Evolutionary conservation across 805 yeast species (phyloP), one percentile per base, ranked within the genome.

Genomic region (Yamadazyma insecticola): DNA sequence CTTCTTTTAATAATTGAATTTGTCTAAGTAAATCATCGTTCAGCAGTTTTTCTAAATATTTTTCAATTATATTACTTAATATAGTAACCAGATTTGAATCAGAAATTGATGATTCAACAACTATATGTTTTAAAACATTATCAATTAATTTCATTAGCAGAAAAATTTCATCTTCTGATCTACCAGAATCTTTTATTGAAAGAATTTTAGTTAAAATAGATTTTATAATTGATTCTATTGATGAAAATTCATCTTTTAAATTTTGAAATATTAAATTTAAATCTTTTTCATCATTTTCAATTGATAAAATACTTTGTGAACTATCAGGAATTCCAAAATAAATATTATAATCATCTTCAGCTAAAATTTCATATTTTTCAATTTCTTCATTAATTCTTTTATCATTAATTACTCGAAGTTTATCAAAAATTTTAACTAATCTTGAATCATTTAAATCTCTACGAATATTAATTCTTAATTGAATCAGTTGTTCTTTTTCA

Each of bases 391-490:
- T 50, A 30, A 63, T 48, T 35, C 59, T 45, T 6, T 39, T 45
- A 37, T 58, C 57, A 24, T 55, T 44, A 13, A 66, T 36, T 1
- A 43, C 50, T 29, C 44, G 50, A 12, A 66, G 36, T 37, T 60
- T 63, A 28, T 62, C 63, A 24, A 63, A 54, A 4, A 66, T 50
- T 32, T 53, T 49, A n/a, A 44, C 36, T 19, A 66, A 36, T 6
- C 65, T 41, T 1, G 67, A 56, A 30, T 63, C 67, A 14, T 43
- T 46, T 10, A 65, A 49, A 34, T 65, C 70, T 24, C 60, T 46
- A 31, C 70, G 45, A 21, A 62, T 40, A 11, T 47, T 29, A 9
- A 51, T 50, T 33, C 71, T 45, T 13, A 42, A 45, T 29, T 54
- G 51, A 4, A 53, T 40, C 12, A 47, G 40, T 5, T 39, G 44